Evolutionary conservation across 1,139 yeast genomes (phyloP), one percentile per base, ranked within the genome.

Genomic region (Meyerozyma smithsonii): DNA sequence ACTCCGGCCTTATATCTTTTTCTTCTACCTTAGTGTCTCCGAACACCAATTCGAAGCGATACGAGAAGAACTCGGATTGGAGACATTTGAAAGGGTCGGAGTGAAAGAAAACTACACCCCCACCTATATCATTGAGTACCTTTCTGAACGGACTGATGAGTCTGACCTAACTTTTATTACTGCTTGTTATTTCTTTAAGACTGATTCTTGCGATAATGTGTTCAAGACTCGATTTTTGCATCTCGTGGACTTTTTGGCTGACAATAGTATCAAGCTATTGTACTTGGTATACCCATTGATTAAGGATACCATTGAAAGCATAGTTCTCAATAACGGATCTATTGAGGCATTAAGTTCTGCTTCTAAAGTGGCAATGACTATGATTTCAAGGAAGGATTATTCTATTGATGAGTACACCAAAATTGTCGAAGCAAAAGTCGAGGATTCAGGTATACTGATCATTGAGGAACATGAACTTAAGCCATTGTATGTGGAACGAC

Each of bases 161-260:
- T 66, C 87, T 0, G 63, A 66, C 30, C 51, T 79, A 30, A 62
- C 78, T 0, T 58, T 81, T 39, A 66, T 72, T 41, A 36, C 44
- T 25, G 18, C 39, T 14, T 38, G 48, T 2, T 21, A 40, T 5
- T 38, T 44, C 36, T 39, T 33, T 16, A 49, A 45, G 18, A 46
- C 42, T 12, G 45, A 43, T 19, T 12, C 21, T 15, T 43, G 62
- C 23, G 75, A 70, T 42, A 54, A 54, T 21, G 62, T 67, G 4
- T 67, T 77, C 42, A 79, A 73, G 40, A 51, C 70, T 10, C 72
- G 81, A 39, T 83, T 79, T 48, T 60, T 85, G 39, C 62, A 69
- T 11, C 55, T 84, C 14, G 62, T 76, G 52, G 62, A 66, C 42
- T 61, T 70, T 45, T 52, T 79, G 40, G 66, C 75, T 37, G 56